Percentiles rank a stretch among this genome's conserved stretches.
Conservation (phyloP, 768 basidiomycete species). For the Tylopilus intermedius region DNA sequence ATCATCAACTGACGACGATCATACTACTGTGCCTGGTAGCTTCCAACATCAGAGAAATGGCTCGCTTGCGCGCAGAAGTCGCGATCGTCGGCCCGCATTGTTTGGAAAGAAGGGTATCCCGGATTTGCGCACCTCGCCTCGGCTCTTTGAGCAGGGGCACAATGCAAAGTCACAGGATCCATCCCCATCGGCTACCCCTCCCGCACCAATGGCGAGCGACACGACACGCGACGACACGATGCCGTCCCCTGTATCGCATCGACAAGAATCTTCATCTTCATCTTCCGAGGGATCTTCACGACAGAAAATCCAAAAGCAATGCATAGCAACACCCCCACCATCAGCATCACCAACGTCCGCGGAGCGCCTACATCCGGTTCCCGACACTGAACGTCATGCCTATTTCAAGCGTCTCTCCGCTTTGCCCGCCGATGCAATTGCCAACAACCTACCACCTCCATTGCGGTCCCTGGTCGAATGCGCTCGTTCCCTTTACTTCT, state of each 20-base stretch:
- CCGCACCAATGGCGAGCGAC: conserved; percentile 10
- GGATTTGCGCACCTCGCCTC: conserved; percentile 58
- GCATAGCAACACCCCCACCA: conserved; percentile 29
- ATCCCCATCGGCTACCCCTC: conserved; percentile 9
- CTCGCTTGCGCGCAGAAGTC: conserved; percentile 42
- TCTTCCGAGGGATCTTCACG: conserved; percentile 28
- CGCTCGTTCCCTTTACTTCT: conserved; percentile 89
- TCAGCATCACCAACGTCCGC: conserved; percentile 38
- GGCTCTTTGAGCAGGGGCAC: conserved; percentile 31
- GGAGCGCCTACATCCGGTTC: conserved; percentile 37
- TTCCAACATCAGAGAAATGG: conserved; percentile 45
- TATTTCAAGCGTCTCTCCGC: conserved; percentile 93
- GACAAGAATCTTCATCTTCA: conserved; percentile 45
- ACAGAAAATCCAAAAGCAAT: conserved; percentile 22
- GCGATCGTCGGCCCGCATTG: conserved; percentile 36
- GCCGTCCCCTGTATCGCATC: conserved; percentile 38
- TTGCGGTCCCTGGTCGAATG: conserved; percentile 74
- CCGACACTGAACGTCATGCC: conserved; percentile 77
- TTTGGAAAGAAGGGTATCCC: conserved; percentile 79
- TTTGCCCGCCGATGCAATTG: conserved; percentile 54
- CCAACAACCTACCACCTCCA: conserved; percentile 63
- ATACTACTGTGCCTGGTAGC: conserved; percentile 25
- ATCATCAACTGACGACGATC: conserved; percentile 43
- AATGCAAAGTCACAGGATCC: conserved; percentile 26
- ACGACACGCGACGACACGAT: conserved; percentile 28